Evolutionary conservation across 257 asterid genomes (phyloP).

Genomic region (Striga asiatica): DNA sequence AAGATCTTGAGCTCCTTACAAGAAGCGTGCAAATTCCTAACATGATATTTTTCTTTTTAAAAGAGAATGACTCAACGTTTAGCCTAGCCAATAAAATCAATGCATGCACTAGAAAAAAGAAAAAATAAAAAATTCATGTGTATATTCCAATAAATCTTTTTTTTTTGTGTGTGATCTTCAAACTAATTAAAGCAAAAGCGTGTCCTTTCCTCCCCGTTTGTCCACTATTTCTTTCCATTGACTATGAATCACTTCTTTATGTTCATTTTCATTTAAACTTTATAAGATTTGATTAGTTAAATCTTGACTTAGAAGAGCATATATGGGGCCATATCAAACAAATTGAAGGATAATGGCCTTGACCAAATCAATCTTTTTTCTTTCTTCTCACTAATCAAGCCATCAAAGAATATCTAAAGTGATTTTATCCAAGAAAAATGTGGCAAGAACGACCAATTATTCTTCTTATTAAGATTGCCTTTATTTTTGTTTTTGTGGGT

Average conservation of each 20-base stretch:
- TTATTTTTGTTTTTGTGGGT: too few species aligned
- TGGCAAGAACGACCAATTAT: constrained; percentile 5
- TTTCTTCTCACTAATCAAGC: neutral
- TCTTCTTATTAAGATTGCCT: constrained; percentile 16
- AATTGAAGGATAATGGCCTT: constrained; percentile 14
- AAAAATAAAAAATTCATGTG: neutral
- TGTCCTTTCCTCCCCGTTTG: constrained; percentile 11
- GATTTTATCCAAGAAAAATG: constrained; percentile 8
- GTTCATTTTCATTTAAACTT: neutral
- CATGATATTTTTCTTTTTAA: neutral
- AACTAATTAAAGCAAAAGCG: constrained; percentile 18
- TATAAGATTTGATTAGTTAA: constrained; percentile 20
- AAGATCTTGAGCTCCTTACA: neutral
- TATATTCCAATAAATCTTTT: constrained; percentile 7
- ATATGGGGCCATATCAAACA: constrained; percentile 21
- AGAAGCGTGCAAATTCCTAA: neutral
- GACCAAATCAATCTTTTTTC: neutral
- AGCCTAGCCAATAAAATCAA: neutral
- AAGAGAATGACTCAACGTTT: constrained; percentile 9
- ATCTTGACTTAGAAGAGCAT: too few species aligned
- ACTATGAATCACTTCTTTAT: constrained; percentile 15
- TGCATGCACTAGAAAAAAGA: neutral
- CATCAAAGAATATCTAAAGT: constrained; percentile 14
- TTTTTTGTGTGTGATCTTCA: constrained; percentile 16
- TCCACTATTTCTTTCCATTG: constrained; percentile 21